Evolutionary conservation across 345 rosid genomes (phyloP).

Genomic region (Dovyalis caffra): DNA sequence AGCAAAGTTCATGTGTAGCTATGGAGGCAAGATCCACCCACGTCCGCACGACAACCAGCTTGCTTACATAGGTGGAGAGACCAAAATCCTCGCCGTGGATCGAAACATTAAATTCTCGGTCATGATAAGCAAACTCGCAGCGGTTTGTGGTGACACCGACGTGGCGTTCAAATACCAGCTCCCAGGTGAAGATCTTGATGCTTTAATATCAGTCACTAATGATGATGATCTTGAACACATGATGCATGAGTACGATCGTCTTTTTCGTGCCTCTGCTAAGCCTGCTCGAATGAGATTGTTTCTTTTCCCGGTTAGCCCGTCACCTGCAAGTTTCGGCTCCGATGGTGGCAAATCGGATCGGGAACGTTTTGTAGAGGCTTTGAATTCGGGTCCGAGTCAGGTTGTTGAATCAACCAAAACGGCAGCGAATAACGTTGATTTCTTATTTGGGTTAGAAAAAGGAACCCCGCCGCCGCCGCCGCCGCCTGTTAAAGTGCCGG

Average conservation of each 20-base stretch:
- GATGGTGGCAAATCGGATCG: slow-evolving; percentile 65
- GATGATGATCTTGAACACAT: slow-evolving; percentile 92
- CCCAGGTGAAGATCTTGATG: slow-evolving; percentile 93
- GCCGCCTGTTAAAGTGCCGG: slow-evolving; percentile 32
- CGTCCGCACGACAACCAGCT: slow-evolving; percentile 94
- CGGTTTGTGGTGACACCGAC: slow-evolving; percentile 47
- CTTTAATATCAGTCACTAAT: slow-evolving; percentile 86
- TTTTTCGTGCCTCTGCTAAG: slow-evolving; percentile 59
- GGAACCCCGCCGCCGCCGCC: slow-evolving; percentile 19
- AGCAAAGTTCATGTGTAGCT: slow-evolving; percentile 86
- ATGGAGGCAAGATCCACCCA: slow-evolving; percentile 91
- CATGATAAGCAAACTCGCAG: slow-evolving; percentile 59
- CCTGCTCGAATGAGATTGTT: slow-evolving; percentile 89
- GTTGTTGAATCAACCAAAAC: slow-evolving; percentile 31
- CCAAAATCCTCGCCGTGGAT: slow-evolving; percentile 83
- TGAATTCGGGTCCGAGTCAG: slow-evolving; percentile 49
- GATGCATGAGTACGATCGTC: slow-evolving; percentile 94
- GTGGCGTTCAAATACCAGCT: slow-evolving; percentile 89
- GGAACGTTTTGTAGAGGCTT: slow-evolving; percentile 71
- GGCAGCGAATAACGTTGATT: slow-evolving; percentile 53
- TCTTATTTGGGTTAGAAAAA: slow-evolving; percentile 74
- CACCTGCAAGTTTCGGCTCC: slow-evolving; percentile 45
- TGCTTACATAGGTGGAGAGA: slow-evolving; percentile 80
- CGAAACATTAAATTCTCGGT: slow-evolving; percentile 55
- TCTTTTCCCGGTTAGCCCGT: slow-evolving; percentile 50